These are phyloP conservation scores for Dimocarpus longan DNA, from an alignment of 345 rosid species.

Conservation along the genomic window DNA sequence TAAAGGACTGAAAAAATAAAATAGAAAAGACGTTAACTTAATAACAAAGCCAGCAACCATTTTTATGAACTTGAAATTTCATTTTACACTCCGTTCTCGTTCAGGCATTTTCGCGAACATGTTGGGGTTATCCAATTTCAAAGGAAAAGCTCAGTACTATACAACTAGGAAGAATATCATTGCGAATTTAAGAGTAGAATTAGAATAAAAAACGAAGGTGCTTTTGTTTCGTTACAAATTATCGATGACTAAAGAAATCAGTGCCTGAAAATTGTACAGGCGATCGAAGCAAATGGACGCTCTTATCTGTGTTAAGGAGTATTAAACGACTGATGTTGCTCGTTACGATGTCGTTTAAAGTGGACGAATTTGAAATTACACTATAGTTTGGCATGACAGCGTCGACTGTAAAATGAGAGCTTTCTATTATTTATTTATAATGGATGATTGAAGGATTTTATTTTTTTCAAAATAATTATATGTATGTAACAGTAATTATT, in stretches of 20 bases:
- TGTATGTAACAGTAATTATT: no score
- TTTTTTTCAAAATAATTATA: no score
- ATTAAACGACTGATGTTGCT: not conserved
- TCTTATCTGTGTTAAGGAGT: not conserved
- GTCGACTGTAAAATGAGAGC: no score
- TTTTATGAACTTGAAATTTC: not conserved
- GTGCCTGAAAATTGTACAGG: not conserved
- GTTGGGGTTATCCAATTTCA: not conserved
- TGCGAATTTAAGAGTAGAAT: not conserved
- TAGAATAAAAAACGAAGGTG: not conserved
- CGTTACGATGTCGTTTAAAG: no score
- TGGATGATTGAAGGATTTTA: no score
- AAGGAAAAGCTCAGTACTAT: not conserved
- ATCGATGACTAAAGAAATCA: not conserved
- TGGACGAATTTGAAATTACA: no score
- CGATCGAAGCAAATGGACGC: not conserved
- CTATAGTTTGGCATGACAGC: no score
- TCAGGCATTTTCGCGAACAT: conserved; percentile 33
- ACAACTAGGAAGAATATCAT: not conserved
- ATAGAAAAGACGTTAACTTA: not conserved
- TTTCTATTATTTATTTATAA: no score
- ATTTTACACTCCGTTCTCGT: conserved; percentile 4
- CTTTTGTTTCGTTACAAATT: not conserved
- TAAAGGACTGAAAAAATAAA: not conserved
- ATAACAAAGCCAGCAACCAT: not conserved